phyloP scores from a whole-genome alignment of 805 yeast genomes.

The Metschnikowia hibisci region DNA sequence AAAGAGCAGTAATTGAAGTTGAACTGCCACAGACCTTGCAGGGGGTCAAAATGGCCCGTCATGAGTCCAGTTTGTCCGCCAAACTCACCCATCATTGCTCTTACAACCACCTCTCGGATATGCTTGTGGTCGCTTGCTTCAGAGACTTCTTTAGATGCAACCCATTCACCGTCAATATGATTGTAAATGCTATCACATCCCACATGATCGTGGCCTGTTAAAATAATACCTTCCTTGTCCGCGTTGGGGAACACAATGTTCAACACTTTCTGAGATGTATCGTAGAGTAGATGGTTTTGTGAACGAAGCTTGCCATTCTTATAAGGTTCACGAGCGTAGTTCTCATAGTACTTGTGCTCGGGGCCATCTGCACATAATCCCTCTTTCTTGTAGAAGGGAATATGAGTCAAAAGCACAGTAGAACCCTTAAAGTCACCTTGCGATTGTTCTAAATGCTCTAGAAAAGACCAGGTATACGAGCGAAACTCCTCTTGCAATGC shows the following conservation, averaged over 20 bases:
- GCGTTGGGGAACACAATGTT: constrained; percentile 64
- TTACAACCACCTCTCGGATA: constrained; percentile 75
- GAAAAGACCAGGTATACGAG: constrained; percentile 67
- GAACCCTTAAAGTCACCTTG: constrained; percentile 59
- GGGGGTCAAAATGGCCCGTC: constrained; percentile 60
- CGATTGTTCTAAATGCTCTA: constrained; percentile 53
- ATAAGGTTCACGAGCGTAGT: constrained; percentile 57
- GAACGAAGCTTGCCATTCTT: constrained; percentile 70
- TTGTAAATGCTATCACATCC: constrained; percentile 80
- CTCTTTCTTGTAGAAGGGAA: constrained; percentile 77
- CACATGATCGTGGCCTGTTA: constrained; percentile 95
- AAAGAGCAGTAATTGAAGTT: constrained; percentile 74
- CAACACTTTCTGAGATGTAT: constrained; percentile 63
- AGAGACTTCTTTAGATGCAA: constrained; percentile 43
- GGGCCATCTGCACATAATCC: constrained; percentile 92
- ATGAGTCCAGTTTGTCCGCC: constrained; percentile 85
- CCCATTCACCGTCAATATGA: constrained; percentile 49
- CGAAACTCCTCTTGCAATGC: constrained; percentile 70
- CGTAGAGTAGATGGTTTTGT: constrained; percentile 77
- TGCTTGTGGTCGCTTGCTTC: constrained; percentile 28
- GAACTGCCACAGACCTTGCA: constrained; percentile 54
- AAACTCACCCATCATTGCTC: constrained; percentile 95
- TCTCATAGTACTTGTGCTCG: constrained; percentile 43
- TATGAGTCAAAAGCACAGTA: constrained; percentile 80
- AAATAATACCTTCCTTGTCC: constrained; percentile 66